These are phyloP conservation scores for Ophiostoma perfectum DNA, from an alignment of 2,329 filamentous ascomycete species.

Conservation along the genomic window DNA sequence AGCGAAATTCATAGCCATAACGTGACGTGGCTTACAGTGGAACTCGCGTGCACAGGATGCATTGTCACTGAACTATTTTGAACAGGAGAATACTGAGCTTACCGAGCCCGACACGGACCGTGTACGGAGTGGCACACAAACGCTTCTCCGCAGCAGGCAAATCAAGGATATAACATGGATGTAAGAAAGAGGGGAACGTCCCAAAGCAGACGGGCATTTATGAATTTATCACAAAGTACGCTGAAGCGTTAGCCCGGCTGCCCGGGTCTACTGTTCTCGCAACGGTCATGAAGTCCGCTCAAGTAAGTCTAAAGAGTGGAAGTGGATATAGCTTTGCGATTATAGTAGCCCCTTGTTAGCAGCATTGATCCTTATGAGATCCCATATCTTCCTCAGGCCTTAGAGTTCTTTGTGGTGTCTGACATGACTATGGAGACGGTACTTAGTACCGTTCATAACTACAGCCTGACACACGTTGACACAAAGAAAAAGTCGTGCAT, in stretches of 20 bases:
- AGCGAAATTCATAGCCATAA: background rate
- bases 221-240: background rate
- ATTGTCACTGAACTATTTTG: background rate
- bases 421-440: no score
- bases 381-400: background rate
- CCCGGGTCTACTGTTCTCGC: background rate
- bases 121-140: background rate
- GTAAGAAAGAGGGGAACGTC: constrained; percentile 8
- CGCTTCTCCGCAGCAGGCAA: constrained; percentile 8
- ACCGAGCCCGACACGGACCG: background rate
- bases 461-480: no score
- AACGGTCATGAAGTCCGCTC: background rate
- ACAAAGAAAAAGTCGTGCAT: no score
- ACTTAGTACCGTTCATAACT: no score
- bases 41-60: background rate
- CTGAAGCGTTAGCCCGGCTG: background rate
- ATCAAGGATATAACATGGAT: constrained; percentile 5
- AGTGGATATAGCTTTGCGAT: background rate
- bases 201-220: background rate
- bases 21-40: background rate
- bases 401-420: no score
- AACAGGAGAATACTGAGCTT: background rate
- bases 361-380: background rate
- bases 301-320: background rate
- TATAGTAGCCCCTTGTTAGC: background rate